Conservation (phyloP, 306 rosid species). For the Trichosanthes truncata region DNA sequence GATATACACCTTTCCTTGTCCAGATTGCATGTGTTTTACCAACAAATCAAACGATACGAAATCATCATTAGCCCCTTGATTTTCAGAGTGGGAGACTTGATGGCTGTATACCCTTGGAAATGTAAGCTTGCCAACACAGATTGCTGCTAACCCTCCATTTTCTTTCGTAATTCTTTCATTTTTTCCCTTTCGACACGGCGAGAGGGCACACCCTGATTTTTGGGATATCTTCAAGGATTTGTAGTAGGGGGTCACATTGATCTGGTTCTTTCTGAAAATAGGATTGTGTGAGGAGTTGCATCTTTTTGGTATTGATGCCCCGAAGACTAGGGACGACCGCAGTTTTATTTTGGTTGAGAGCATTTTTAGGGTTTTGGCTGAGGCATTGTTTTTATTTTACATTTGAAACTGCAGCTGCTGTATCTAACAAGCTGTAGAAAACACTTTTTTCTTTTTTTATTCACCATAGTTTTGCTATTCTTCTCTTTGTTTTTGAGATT, state of each 20-base stretch:
- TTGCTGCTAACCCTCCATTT: conserved; percentile 37
- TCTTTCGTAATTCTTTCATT: conserved; percentile 57
- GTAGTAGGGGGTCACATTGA: conserved; percentile 19
- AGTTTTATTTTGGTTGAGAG: conserved; percentile 23
- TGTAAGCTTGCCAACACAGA: conserved; percentile 34
- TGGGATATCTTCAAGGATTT: conserved; percentile 29
- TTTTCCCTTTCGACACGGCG: conserved; percentile 26
- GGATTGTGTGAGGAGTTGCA: conserved; percentile 32
- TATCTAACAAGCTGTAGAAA: conserved; percentile 28
- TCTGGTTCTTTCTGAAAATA: conserved; percentile 37
- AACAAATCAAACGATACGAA: conserved; percentile 51
- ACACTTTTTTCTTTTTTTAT: not conserved
- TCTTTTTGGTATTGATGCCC: not conserved
- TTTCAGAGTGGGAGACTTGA: conserved; percentile 12
- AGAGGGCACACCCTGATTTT: conserved; percentile 46
- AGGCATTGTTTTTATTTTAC: conserved; percentile 16
- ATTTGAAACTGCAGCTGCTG: conserved; percentile 28
- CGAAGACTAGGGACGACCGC: conserved; percentile 4
- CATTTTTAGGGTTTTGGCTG: conserved; percentile 21
- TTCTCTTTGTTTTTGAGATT: not conserved
- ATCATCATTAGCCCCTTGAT: conserved; percentile 46
- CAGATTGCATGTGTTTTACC: conserved; percentile 87
- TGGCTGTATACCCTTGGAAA: conserved; percentile 11
- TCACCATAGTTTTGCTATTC: not conserved
- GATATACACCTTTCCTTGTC: conserved; percentile 90